Conservation (phyloP, 805 yeast genomes). For the Metschnikowia continentalis region DNA sequence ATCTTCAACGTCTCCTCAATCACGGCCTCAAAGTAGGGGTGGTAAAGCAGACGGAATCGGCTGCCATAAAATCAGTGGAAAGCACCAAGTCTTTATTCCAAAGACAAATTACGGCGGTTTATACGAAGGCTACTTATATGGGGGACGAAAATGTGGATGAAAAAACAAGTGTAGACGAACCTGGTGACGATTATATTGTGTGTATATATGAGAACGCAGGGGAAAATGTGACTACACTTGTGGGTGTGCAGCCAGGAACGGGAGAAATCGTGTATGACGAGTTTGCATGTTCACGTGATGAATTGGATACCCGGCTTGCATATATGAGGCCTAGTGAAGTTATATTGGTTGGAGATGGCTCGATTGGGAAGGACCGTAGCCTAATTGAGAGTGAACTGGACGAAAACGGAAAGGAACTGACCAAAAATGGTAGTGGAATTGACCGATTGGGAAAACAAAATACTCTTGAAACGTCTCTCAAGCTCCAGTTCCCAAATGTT, state of each 20-base stretch:
- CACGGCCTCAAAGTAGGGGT: slow-evolving; percentile 81
- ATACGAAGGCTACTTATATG: slow-evolving; percentile 80
- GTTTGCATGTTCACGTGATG: slow-evolving; percentile 62
- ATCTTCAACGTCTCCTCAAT: slow-evolving; percentile 66
- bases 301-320: slow-evolving; percentile 67
- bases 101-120: slow-evolving; percentile 64
- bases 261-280: slow-evolving; percentile 74
- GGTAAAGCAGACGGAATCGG: slow-evolving; percentile 79
- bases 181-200: slow-evolving; percentile 39
- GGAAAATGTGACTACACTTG: slow-evolving; percentile 32
- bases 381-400: too few species aligned
- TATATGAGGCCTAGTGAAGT: slow-evolving; percentile 80
- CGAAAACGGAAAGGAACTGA: too few species aligned
- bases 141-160: slow-evolving; percentile 42
- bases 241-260: slow-evolving; percentile 66
- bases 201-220: slow-evolving; percentile 29
- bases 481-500: slow-evolving; percentile 16
- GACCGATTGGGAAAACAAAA: neutral
- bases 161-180: neutral
- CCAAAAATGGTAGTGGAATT: too few species aligned
- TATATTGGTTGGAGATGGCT: slow-evolving; percentile 38
- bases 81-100: slow-evolving; percentile 54
- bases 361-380: slow-evolving; percentile 23
- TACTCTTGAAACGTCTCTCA: slow-evolving; percentile 19
- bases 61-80: slow-evolving; percentile 61